Base-by-base conservation (phyloP, 495 filamentous ascomycete species). In the Penicillium diatomitis region DNA sequence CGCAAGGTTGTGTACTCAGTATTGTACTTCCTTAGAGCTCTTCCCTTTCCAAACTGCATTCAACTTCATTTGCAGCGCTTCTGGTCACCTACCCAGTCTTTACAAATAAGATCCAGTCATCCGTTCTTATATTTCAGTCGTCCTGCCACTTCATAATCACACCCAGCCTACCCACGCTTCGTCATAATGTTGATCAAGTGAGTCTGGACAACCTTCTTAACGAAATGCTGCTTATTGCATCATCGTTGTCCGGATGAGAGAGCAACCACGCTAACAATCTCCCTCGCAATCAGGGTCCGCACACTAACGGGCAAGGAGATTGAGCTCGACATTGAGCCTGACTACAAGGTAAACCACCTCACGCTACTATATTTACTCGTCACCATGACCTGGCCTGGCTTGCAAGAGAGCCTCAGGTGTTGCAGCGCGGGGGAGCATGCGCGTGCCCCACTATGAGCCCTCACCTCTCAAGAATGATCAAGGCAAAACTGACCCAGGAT, bases 261-360 rank as follows among this genome's bases (percentile, higher is more conserved):
- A 36, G 45, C 41, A 10, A 29, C 30, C 53, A 20, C 41, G 41
- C 54, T 63, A 38, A 61, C 48, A 49, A 42, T 32, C 36, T 8
- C 30, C 7, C 30, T 41, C 44, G 35, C 20, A n/a, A 32, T 38
- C 8, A 98, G 92, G 76, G 92, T 98, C 66, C 86, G 92, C 61
- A 98, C 92, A 57, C 82, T 98, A 48, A 97, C 92, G 44, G 94
- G 92, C 59, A 96, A 97, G 75, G 88, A 97, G 71, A 97, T 98
- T 70, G 90, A 96, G 72, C 81, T 98, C 47, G 90, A 97, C 65
- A 94, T 98, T 62, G 92, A 98, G 72, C 72, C 81, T 6, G 84
- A 90, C 56, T 90, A 95, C 72, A 94, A 88, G 76, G 90, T 95
- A 70, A 60, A 53, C 48, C 27, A 12, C 33, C 30, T 34, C 28